Conservation (phyloP, 805 yeast species). For the Suhomyces xylopsoci region DNA sequence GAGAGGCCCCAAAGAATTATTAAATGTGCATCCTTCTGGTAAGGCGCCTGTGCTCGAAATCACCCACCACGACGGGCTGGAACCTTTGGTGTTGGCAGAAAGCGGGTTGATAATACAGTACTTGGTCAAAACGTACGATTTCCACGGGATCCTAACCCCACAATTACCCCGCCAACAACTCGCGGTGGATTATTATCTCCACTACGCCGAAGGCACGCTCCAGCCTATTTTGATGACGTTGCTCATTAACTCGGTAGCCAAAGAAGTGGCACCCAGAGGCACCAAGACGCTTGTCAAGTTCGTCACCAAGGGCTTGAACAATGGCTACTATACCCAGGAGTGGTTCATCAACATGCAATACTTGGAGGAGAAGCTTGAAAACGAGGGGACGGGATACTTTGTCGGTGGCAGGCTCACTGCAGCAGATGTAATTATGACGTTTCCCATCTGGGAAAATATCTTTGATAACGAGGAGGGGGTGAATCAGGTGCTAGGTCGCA, state of each 20-base stretch:
- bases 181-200: constrained; percentile 51
- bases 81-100: constrained; percentile 33
- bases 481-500: constrained; percentile 32
- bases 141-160: constrained; percentile 24
- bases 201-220: constrained; percentile 62
- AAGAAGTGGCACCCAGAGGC: constrained; percentile 46
- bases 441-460: constrained; percentile 40
- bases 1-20: constrained; percentile 41
- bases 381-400: constrained; percentile 36
- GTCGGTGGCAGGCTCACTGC: constrained; percentile 51
- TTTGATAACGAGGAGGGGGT: constrained; percentile 38
- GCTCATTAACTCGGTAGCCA: constrained; percentile 40
- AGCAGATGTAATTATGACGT: constrained; percentile 55
- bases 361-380: constrained; percentile 38
- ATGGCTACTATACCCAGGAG: constrained; percentile 49
- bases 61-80: constrained; percentile 33
- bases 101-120: constrained; percentile 40
- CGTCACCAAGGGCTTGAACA: constrained; percentile 46
- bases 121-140: constrained; percentile 35
- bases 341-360: constrained; percentile 35
- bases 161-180: constrained; percentile 20
- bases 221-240: constrained; percentile 45
- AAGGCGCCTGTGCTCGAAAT: constrained; percentile 58
- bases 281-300: constrained; percentile 41
- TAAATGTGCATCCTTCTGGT: constrained; percentile 58